These are phyloP conservation scores for Aristolochia fimbriata DNA, from an alignment of 164 flowering plant genomes.

Conservation along the genomic window DNA sequence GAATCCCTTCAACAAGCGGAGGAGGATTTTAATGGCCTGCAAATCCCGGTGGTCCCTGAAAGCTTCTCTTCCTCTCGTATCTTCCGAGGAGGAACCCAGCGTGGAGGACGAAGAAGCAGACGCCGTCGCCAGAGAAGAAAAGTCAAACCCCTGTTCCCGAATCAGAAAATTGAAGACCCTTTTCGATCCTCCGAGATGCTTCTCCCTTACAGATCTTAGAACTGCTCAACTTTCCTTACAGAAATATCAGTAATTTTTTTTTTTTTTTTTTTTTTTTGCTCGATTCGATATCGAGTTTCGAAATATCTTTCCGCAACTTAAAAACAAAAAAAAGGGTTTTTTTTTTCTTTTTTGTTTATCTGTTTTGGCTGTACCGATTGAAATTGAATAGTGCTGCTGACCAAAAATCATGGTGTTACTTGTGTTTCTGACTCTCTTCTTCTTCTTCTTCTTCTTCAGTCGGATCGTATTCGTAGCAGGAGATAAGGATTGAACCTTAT, in stretches of 20 bases:
- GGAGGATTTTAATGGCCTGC: constrained; percentile 34
- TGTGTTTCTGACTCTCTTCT: no score
- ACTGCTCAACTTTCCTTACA: constrained; percentile 2
- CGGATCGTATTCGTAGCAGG: no score
- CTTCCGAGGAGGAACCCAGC: neutral
- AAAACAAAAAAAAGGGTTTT: no score
- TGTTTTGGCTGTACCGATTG: no score
- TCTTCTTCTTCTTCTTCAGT: no score
- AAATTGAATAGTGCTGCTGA: no score
- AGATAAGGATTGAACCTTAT: no score
- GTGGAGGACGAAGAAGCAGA: constrained; percentile 8
- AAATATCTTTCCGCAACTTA: no score
- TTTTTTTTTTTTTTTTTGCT: neutral
- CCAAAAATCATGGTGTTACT: no score
- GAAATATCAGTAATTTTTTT: neutral
- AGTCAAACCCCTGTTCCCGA: neutral
- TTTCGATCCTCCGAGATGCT: constrained; percentile 11
- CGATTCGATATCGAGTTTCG: no score
- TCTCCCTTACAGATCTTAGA: constrained; percentile 11
- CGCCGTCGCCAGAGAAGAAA: neutral
- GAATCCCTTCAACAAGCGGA: constrained; percentile 55
- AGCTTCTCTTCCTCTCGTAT: constrained; percentile 32
- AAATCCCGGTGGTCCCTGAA: constrained; percentile 15
- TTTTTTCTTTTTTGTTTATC: no score
- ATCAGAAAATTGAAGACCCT: constrained; percentile 8